These are phyloP conservation scores for Carex cristatella DNA, from an alignment of 176 grass and related monocot species.

Conservation along the genomic window DNA sequence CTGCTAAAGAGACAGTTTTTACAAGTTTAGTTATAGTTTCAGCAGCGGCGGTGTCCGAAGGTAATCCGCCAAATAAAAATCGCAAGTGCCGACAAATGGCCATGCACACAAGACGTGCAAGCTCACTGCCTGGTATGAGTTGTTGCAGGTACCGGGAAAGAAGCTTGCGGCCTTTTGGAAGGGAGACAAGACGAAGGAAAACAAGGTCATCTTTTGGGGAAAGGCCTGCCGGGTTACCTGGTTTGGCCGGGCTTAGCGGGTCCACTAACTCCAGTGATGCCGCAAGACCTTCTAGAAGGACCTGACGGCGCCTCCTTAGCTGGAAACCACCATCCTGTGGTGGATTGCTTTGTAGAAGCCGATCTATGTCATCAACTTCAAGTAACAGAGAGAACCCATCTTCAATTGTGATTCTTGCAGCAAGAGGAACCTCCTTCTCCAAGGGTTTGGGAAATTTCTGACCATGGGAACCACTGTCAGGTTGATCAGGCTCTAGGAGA, in stretches of 20 bases:
- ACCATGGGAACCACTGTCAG: constrained; percentile 52
- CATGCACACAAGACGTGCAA: constrained; percentile 86
- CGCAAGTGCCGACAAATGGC: constrained; percentile 91
- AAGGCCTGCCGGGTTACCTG: constrained; percentile 62
- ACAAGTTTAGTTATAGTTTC: constrained; percentile 67
- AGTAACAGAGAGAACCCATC: constrained; percentile 79
- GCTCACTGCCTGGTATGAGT: constrained; percentile 75
- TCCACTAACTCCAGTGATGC: constrained; percentile 85
- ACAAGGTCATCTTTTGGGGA: constrained; percentile 75
- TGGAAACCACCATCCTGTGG: constrained; percentile 84
- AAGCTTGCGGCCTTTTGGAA: constrained; percentile 85
- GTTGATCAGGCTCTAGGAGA: constrained; percentile 75
- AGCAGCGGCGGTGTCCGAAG: constrained; percentile 62
- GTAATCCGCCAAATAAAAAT: constrained; percentile 86
- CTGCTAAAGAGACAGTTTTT: constrained; percentile 56
- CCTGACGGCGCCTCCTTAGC: constrained; percentile 60
- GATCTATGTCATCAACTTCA: constrained; percentile 92
- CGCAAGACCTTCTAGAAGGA: constrained; percentile 90
- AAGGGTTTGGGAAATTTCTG: constrained; percentile 68
- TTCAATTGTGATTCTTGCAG: constrained; percentile 86
- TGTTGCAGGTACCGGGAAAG: constrained; percentile 64
- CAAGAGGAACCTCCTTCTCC: constrained; percentile 85
- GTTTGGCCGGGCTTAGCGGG: constrained; percentile 61
- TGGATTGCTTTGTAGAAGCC: constrained; percentile 62
- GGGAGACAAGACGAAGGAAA: constrained; percentile 86